These are phyloP conservation scores for Heliocybe sulcata DNA, from an alignment of 1,284 basidiomycete genomes.

Conservation along the genomic window DNA sequence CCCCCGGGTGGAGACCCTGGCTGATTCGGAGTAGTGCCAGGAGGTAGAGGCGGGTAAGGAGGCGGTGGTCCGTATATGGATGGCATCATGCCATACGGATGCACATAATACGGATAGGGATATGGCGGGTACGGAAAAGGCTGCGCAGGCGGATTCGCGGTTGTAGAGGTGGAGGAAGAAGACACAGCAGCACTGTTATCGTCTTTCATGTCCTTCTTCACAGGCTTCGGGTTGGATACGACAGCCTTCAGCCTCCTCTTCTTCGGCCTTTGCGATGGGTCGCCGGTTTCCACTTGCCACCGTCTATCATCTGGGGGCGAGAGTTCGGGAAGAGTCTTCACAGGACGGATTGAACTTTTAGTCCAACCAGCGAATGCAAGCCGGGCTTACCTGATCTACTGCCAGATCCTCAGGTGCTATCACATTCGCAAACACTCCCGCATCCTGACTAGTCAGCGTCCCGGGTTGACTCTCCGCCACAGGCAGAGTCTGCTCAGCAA, in stretches of 20 bases:
- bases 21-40: too few relatives aligned
- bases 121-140: slow-evolving; percentile 11
- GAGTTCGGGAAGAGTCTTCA: neutral
- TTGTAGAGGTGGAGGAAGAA: slow-evolving; percentile 13
- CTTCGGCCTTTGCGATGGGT: neutral
- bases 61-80: neutral
- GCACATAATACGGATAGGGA: slow-evolving; percentile 12
- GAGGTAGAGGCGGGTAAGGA: too few relatives aligned
- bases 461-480: neutral
- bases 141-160: slow-evolving; percentile 9
- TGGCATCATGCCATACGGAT: slow-evolving; percentile 5
- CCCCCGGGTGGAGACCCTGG: neutral
- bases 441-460: too few relatives aligned
- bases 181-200: slow-evolving; percentile 6
- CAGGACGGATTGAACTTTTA: neutral
- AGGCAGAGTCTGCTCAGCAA: neutral
- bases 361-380: neutral
- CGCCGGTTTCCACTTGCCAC: neutral
- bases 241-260: neutral
- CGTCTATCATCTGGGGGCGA: neutral
- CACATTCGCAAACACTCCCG: neutral
- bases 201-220: neutral
- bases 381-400: neutral
- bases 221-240: neutral
- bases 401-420: neutral